These are phyloP conservation scores for Pulicaria dysenterica DNA, from an alignment of 129 eudicot species.

Conservation along the genomic window DNA sequence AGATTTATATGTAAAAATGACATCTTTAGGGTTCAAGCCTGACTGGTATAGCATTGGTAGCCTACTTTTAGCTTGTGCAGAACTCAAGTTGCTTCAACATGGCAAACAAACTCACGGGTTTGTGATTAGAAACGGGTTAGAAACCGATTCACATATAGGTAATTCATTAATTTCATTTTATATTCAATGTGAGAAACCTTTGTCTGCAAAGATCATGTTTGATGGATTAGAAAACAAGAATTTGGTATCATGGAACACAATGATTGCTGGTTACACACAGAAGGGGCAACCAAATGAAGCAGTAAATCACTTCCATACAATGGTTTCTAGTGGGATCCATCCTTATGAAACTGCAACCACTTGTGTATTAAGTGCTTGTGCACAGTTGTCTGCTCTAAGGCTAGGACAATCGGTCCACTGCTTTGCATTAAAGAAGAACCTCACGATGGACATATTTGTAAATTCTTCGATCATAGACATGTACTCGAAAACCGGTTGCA, in stretches of 20 bases:
- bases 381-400: constrained; percentile 56
- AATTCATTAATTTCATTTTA: constrained; percentile 57
- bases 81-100: constrained; percentile 33
- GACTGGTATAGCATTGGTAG: constrained; percentile 55
- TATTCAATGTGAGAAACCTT: constrained; percentile 43
- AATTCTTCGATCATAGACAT: constrained; percentile 54
- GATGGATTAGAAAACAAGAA: constrained; percentile 41
- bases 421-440: constrained; percentile 48
- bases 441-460: constrained; percentile 39
- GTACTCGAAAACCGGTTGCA: constrained; percentile 63
- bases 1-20: constrained; percentile 41
- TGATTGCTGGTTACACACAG: constrained; percentile 61
- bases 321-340: constrained; percentile 39
- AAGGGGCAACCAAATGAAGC: constrained; percentile 45
- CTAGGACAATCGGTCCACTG: constrained; percentile 55
- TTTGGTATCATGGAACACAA: constrained; percentile 59
- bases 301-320: constrained; percentile 38
- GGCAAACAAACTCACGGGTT: constrained; percentile 60
- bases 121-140: constrained; percentile 59
- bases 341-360: constrained; percentile 45
- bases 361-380: constrained; percentile 53
- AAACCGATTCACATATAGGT: constrained; percentile 37
- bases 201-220: constrained; percentile 42
- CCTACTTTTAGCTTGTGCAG: constrained; percentile 53
- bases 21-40: constrained; percentile 43